Evolutionary conservation across 257 asterid species (phyloP), one percentile per base, ranked within the genome.

Genomic region (Primulina tabacum): DNA sequence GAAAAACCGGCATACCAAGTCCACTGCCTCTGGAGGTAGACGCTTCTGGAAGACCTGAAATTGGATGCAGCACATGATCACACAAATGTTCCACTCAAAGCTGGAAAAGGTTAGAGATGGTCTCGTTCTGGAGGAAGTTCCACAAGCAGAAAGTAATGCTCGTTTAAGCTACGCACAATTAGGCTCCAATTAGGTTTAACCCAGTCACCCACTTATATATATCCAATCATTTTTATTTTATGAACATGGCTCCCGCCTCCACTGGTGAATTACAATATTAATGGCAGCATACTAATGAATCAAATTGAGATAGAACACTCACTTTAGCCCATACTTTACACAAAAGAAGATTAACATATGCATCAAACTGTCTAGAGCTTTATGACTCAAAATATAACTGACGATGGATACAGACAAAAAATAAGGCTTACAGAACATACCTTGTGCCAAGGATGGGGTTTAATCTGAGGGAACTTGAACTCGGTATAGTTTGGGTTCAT

Each of bases 381-480:
- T 16, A 16, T 50, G 7, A 50, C 57, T 50, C 21, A 50, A 28
- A 65, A 21, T 14, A 17, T 3, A 24, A 10, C 6, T 50, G 8
- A 57, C 26, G 33, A 67, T n/a, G 8, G 26, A 64, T 32, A 24
- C 32, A 4, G 47, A 40, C 55, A 58, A 40, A 71, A 63, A 24
- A 40, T 8, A 55, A 65, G 43, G 71, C 56, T 56, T 20, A 60
- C 17, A 53, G 64, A 70, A 71, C 67, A 73, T 68, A 90, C 98
- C 97, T 92, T 92, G 84, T 92, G 98, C 98, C 98, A 92, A 21
- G 98, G 98, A 79, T 92, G 98, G 71, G 97, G 95, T 76, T 92
- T 92, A 83, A 90, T 92, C 80, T 92, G 98, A 53, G 97, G 98
- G 78, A 92, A 92, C 79, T 90, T 92, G 76, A 92, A 92, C 80